Base-by-base conservation (phyloP, 1,284 basidiomycete species). In the Earliella scabrosa region DNA sequence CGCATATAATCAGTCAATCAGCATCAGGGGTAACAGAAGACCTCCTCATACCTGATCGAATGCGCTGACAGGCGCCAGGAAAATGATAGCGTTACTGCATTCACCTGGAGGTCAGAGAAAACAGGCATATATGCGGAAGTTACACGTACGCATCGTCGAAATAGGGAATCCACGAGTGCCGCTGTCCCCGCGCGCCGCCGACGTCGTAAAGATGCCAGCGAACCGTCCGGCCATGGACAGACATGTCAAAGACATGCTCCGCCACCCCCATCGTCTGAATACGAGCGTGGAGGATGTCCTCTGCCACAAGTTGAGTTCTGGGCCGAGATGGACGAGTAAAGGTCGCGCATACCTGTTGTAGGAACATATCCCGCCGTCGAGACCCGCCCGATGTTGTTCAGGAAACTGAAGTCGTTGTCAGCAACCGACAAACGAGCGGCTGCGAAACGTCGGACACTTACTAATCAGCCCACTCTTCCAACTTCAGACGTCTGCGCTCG, bases 391-490 rank as follows among this genome's bases (percentile, higher is more conserved):
- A 93, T 88, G 67, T 89, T 81, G 62, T 80, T 79, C 51, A 93
- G 71, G 77, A 93, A 93, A 67, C 90, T 93, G 24, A 23, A 34
- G 27, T 39, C 24, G 32, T 14, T 48, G 43, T 50, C 43, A 43
- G 52, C 40, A 39, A 29, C 9, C 16, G 3, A 11, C 14, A 21
- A 5, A 18, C 16, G 40, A 20, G n/a, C 23, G 23, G 29, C 13
- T n/a, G 41, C 26, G 24, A 27, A 11, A n/a, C 10, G 21, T 6
- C 10, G 4, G 11, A 18, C 24, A 79, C 90, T 71, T 67, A 92
- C 91, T 88, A 92, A 73, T 90, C 88, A 9, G 88, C 85, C 85
- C 89, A 92, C 68, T 93, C 90, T 61, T 93, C 90, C 49, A 93
- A 73, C 64, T 88, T 87, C 49, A 93, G 73, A 59, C 86, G 85